These are phyloP conservation scores for Fusarium oxysporum DNA, from an alignment of 2,329 filamentous ascomycete genomes.

Conservation along the genomic window DNA sequence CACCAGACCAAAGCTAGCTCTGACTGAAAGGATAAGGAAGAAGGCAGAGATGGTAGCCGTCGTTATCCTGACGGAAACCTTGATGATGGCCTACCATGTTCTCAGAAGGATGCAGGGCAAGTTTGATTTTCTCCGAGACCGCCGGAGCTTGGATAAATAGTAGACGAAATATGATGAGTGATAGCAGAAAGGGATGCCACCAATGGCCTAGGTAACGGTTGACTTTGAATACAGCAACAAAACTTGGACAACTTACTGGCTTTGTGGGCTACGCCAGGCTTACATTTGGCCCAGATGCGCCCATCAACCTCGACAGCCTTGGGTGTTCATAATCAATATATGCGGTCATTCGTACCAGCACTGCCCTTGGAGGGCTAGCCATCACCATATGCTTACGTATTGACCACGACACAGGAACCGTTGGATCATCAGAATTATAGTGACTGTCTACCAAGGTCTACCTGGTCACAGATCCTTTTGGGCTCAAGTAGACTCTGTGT, in stretches of 20 bases:
- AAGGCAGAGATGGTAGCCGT: constrained; percentile 32
- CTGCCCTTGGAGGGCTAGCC: not conserved
- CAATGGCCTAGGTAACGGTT: not conserved
- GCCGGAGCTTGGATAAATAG: constrained; percentile 28
- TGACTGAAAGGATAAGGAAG: constrained; percentile 26
- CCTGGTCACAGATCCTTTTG: constrained; percentile 2
- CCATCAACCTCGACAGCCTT: not conserved
- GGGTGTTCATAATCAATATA: not conserved
- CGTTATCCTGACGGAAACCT: constrained; percentile 34
- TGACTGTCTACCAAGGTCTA: constrained; percentile 14
- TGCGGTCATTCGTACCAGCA: not conserved
- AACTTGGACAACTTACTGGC: not conserved
- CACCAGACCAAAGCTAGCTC: constrained; percentile 6
- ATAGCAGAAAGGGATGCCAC: not conserved
- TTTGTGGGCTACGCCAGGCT: not conserved
- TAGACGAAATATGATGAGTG: not conserved
- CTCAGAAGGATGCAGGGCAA: constrained; percentile 43
- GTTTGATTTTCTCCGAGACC: constrained; percentile 46
- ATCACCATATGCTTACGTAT: not conserved
- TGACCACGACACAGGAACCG: not conserved
- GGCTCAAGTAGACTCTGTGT: not conserved
- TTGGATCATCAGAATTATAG: not conserved
- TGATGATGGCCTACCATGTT: constrained; percentile 42
- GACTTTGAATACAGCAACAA: not conserved
- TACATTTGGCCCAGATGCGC: not conserved